phyloP scores from a whole-genome alignment of 768 basidiomycete genomes.

The Pleurotus eryngii region DNA sequence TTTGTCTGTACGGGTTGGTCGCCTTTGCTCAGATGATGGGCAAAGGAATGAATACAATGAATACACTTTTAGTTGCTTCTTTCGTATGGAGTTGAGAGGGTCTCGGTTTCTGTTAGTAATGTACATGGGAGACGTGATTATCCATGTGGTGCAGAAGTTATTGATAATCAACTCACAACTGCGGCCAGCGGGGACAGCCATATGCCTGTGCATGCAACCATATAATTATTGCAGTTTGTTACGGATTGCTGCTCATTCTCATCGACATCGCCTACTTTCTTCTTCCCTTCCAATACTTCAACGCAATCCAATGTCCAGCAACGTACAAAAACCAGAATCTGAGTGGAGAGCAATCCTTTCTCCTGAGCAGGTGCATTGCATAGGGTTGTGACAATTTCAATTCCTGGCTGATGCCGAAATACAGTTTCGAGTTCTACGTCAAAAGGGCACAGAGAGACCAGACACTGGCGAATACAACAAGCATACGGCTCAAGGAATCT shows the following conservation, averaged over 20 bases:
- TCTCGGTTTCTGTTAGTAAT: too few relatives aligned
- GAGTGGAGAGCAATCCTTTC: conserved; percentile 85
- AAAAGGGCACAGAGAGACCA: conserved; percentile 84
- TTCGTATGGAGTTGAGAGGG: too few relatives aligned
- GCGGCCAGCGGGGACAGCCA: background rate
- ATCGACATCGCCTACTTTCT: background rate
- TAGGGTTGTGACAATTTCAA: background rate
- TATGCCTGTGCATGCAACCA: background rate
- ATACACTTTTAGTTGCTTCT: too few relatives aligned
- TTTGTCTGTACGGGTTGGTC: too few relatives aligned
- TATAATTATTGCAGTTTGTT: background rate
- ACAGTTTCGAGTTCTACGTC: conserved; percentile 80
- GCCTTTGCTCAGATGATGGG: too few relatives aligned
- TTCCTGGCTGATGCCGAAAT: background rate
- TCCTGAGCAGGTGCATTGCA: conserved; percentile 67
- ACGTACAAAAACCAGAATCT: conserved; percentile 52
- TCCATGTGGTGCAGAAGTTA: too few relatives aligned
- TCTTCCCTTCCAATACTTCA: conserved; percentile 1
- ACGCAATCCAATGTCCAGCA: conserved; percentile 32
- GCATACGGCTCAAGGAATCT: conserved; percentile 61
- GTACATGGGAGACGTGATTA: too few relatives aligned
- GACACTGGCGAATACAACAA: conserved; percentile 82
- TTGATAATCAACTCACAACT: too few relatives aligned
- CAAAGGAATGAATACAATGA: too few relatives aligned
- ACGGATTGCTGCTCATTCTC: background rate